Evolutionary conservation across 768 basidiomycete species (phyloP).

Genomic region (Mycena belliarum): DNA sequence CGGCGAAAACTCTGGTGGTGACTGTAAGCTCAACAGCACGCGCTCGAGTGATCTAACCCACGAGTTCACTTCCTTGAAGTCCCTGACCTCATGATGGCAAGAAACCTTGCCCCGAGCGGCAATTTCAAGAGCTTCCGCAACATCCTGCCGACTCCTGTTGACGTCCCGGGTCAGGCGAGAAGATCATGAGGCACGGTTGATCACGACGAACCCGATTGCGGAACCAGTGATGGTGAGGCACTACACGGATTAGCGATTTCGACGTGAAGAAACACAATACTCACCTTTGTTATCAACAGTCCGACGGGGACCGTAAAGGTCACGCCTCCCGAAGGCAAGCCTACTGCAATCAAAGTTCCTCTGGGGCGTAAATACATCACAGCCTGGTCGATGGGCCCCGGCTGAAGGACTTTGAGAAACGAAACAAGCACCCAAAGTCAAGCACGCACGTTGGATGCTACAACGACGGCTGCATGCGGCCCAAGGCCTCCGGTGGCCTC

Average conservation of each 20-base stretch:
- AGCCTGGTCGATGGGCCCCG: constrained; percentile 50
- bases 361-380: constrained; percentile 67
- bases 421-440: neutral
- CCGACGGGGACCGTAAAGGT: constrained; percentile 54
- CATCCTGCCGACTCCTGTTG: constrained; percentile 72
- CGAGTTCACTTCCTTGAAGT: constrained; percentile 52
- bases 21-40: neutral
- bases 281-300: constrained; percentile 37
- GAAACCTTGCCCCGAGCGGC: constrained; percentile 70
- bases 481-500: constrained; percentile 65
- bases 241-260: neutral
- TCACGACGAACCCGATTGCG: constrained; percentile 36
- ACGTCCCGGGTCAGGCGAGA: neutral
- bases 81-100: constrained; percentile 48
- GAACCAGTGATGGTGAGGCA: constrained; percentile 28
- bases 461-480: constrained; percentile 67
- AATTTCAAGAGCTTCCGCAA: constrained; percentile 73
- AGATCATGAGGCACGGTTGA: neutral
- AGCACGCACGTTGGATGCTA: constrained; percentile 44
- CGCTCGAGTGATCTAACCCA: constrained; percentile 35
- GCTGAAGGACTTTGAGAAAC: constrained; percentile 23
- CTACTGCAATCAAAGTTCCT: constrained; percentile 74
- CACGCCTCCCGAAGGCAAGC: constrained; percentile 52
- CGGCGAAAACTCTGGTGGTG: neutral
- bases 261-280: neutral